A percentile compares a stretch with the other conserved stretches of the same genome.
Evolutionary conservation across 805 yeast species (phyloP).

Genomic region (Metschnikowia lochheadii): DNA sequence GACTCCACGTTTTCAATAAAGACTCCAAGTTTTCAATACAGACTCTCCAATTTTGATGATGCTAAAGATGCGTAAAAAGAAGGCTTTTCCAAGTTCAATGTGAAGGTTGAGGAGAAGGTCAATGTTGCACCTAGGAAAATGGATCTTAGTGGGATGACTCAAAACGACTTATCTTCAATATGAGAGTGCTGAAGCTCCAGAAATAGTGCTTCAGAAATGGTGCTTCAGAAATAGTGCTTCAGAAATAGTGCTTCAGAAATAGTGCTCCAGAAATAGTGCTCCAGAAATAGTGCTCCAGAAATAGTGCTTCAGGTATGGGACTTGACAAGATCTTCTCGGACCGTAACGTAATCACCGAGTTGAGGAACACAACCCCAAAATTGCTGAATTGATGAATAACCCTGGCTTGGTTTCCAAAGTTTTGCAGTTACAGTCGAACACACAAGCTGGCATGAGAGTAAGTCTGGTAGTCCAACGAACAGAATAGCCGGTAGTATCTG

Average conservation of each 20-base stretch:
- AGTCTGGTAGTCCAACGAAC: too few species aligned
- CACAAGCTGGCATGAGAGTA: slow-evolving; percentile 55
- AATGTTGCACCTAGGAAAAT: too few species aligned
- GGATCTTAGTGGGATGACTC: too few species aligned
- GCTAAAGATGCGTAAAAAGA: slow-evolving; percentile 68
- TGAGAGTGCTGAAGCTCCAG: slow-evolving; percentile 52
- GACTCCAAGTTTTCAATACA: too few species aligned
- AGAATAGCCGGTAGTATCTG: too few species aligned
- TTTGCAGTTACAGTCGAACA: slow-evolving; percentile 58
- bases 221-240: too few species aligned
- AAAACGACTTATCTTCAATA: slow-evolving; percentile 74
- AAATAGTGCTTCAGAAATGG: too few species aligned
- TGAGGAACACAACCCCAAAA: slow-evolving; percentile 78
- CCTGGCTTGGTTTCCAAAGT: slow-evolving; percentile 76
- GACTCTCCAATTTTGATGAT: slow-evolving; percentile 64
- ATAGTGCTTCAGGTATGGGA: slow-evolving; percentile 54
- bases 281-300: slow-evolving; percentile 44
- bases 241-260: too few species aligned
- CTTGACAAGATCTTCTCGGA: slow-evolving; percentile 74
- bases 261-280: too few species aligned
- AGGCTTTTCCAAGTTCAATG: too few species aligned
- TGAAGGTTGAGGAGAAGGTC: too few species aligned
- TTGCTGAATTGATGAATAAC: slow-evolving; percentile 81
- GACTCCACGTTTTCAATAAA: too few species aligned
- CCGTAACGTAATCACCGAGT: slow-evolving; percentile 70